These are phyloP conservation scores for Anisodus acutangulus DNA, from an alignment of 257 asterid genomes.

Conservation along the genomic window DNA sequence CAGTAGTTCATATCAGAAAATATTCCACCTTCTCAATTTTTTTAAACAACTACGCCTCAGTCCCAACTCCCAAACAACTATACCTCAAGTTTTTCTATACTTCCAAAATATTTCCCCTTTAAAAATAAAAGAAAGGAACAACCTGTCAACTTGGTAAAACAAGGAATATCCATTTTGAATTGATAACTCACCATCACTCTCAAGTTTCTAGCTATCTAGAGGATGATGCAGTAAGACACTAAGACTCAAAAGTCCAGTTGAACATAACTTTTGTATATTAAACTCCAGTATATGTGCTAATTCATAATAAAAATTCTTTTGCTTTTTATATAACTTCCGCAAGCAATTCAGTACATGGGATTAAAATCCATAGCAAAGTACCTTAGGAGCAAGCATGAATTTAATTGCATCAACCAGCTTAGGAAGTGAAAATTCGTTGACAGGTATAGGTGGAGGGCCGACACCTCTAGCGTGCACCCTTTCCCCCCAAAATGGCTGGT, in stretches of 20 bases:
- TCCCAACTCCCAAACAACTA: not conserved
- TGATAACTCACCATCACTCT: not conserved
- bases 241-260: not conserved
- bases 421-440: slow-evolving; percentile 75
- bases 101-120: no score
- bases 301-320: not conserved
- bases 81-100: not conserved
- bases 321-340: not conserved
- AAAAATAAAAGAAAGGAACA: not conserved
- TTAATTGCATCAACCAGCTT: slow-evolving; percentile 73
- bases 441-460: slow-evolving; percentile 89
- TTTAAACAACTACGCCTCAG: not conserved
- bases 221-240: not conserved
- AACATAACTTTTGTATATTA: slow-evolving; percentile 6
- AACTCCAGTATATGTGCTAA: not conserved
- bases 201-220: not conserved
- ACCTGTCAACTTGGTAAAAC: not conserved
- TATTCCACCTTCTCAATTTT: not conserved
- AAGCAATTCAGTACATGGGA: not conserved
- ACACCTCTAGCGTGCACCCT: slow-evolving; percentile 87
- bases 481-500: slow-evolving; percentile 97
- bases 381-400: slow-evolving; percentile 83
- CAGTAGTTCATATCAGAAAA: slow-evolving; percentile 26
- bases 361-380: slow-evolving; percentile 35
- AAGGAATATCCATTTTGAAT: not conserved